Evolutionary conservation across 768 basidiomycete genomes (phyloP).

Genomic region (Tulasnella sp.): DNA sequence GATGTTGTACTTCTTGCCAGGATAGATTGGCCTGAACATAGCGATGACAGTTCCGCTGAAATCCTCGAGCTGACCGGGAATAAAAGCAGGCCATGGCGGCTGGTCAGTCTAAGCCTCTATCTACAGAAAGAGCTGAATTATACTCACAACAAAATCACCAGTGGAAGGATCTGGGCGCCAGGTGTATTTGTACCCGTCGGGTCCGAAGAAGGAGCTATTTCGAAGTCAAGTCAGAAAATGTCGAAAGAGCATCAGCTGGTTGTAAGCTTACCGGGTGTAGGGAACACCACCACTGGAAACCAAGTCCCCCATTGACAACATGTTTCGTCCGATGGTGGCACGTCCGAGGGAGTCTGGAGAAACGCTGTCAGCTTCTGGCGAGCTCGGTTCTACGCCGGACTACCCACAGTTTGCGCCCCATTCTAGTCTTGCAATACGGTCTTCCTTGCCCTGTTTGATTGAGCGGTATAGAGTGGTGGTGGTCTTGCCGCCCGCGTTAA

Average conservation of each 20-base stretch:
- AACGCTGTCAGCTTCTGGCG: not conserved
- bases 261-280: slow-evolving; percentile 20
- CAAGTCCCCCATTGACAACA: slow-evolving; percentile 71
- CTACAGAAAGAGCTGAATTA: slow-evolving; percentile 32
- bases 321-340: slow-evolving; percentile 71
- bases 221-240: not conserved
- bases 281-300: slow-evolving; percentile 47
- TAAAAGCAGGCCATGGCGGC: slow-evolving; percentile 14
- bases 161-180: slow-evolving; percentile 45
- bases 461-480: slow-evolving; percentile 54
- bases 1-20: slow-evolving; percentile 68
- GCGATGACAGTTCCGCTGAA: slow-evolving; percentile 45
- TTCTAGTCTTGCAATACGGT: slow-evolving; percentile 78
- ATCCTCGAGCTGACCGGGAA: slow-evolving; percentile 51
- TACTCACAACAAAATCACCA: slow-evolving; percentile 13
- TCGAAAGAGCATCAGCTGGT: not conserved
- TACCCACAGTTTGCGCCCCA: slow-evolving; percentile 54
- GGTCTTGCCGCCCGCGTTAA: slow-evolving; percentile 1
- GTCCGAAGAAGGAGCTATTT: slow-evolving; percentile 60
- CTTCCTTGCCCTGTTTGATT: slow-evolving; percentile 70
- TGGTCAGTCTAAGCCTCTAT: slow-evolving; percentile 39
- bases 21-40: slow-evolving; percentile 58
- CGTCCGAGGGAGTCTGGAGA: slow-evolving; percentile 55
- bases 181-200: slow-evolving; percentile 68
- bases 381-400: not conserved